Conservation (phyloP, 306 rosid species). For the Corylus americana region DNA sequence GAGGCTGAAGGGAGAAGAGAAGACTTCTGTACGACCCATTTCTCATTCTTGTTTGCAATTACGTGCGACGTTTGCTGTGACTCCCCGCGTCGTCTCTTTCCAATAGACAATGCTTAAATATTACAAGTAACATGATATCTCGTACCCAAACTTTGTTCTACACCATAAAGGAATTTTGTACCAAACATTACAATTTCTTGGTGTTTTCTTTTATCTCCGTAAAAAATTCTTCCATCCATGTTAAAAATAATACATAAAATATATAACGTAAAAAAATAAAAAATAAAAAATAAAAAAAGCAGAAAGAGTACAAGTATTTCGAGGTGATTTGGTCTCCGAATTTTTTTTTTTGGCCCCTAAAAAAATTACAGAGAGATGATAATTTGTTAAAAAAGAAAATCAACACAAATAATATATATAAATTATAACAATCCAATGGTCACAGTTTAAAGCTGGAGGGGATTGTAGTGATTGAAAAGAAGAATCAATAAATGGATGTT, state of each 20-base stretch:
- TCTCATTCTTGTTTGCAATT: background rate
- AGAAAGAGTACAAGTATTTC: too few species aligned
- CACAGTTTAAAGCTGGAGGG: too few species aligned
- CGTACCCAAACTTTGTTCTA: background rate
- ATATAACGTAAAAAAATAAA: too few species aligned
- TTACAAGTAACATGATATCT: background rate
- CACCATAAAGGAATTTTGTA: background rate
- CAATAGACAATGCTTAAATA: background rate
- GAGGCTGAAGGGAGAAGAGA: background rate
- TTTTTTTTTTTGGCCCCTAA: too few species aligned
- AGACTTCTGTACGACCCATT: background rate
- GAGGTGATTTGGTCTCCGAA: too few species aligned
- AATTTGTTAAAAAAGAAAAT: too few species aligned
- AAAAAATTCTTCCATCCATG: too few species aligned
- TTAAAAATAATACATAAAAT: too few species aligned
- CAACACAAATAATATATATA: background rate
- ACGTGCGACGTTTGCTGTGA: background rate
- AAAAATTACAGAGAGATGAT: too few species aligned
- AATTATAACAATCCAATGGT: too few species aligned
- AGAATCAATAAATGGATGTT: background rate
- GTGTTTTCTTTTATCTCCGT: too few species aligned
- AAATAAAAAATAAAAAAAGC: too few species aligned
- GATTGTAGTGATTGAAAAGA: background rate
- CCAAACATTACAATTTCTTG: background rate
- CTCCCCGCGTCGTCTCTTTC: background rate